Percentiles rank a stretch among this genome's conserved stretches.
phyloP scores from a whole-genome alignment of 495 filamentous ascomycete genomes.

The Penicillium canariense region DNA sequence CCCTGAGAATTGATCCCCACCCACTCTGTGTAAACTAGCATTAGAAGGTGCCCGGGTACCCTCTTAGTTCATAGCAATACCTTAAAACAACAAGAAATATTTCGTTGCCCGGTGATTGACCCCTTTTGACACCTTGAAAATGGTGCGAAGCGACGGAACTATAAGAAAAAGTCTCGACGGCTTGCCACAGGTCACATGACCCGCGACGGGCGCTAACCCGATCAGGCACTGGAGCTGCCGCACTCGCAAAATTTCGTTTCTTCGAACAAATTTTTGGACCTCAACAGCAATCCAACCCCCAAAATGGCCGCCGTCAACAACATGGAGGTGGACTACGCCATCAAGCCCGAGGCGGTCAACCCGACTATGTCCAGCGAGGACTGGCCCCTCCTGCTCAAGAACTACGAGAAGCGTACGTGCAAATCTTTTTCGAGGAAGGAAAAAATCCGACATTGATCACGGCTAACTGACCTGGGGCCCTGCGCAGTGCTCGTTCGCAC shows the following conservation, averaged over 20 bases:
- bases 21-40: not conserved
- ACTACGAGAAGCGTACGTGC: slow-evolving; percentile 74
- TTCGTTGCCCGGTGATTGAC: no score
- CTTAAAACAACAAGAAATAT: no score
- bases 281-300: slow-evolving; percentile 22
- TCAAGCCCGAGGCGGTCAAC: slow-evolving; percentile 78
- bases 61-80: not conserved
- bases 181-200: slow-evolving; percentile 15
- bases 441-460: slow-evolving; percentile 18
- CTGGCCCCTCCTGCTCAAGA: slow-evolving; percentile 90
- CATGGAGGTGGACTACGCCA: slow-evolving; percentile 68
- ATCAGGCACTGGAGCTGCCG: slow-evolving; percentile 32
- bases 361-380: slow-evolving; percentile 71
- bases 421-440: slow-evolving; percentile 3
- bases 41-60: not conserved
- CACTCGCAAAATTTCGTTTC: slow-evolving; percentile 41
- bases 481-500: slow-evolving; percentile 75
- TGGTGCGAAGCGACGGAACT: no score
- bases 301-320: slow-evolving; percentile 60
- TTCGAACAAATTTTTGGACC: slow-evolving; percentile 32
- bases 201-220: slow-evolving; percentile 24
- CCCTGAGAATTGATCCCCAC: not conserved
- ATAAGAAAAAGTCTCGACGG: no score
- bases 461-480: slow-evolving; percentile 14
- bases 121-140: no score